These are phyloP conservation scores for Boletus huronensis DNA, from an alignment of 768 basidiomycete genomes.

Conservation along the genomic window DNA sequence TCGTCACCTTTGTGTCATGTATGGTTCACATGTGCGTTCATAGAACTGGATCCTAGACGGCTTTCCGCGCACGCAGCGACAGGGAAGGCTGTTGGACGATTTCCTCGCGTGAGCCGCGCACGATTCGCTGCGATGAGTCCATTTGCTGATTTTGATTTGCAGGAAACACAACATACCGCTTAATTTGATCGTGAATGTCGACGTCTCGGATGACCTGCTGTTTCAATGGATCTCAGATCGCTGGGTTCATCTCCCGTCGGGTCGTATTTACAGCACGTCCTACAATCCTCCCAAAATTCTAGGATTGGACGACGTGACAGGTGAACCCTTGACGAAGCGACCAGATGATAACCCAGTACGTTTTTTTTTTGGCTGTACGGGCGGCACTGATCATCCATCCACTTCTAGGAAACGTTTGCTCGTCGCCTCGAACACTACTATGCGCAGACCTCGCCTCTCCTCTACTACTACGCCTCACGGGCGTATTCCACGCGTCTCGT, in stretches of 20 bases:
- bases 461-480: conserved; percentile 59
- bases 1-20: not conserved
- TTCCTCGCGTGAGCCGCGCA: conserved; percentile 55
- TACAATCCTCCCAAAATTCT: conserved; percentile 79
- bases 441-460: conserved; percentile 70
- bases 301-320: conserved; percentile 81
- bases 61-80: conserved; percentile 82
- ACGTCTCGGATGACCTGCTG: conserved; percentile 80
- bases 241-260: conserved; percentile 82
- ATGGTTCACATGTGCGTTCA: conserved; percentile 7
- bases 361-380: not conserved
- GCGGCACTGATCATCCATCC: conserved; percentile 7
- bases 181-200: conserved; percentile 76
- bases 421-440: conserved; percentile 77
- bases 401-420: conserved; percentile 64
- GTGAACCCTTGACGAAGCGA: conserved; percentile 75
- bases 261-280: conserved; percentile 81
- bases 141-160: not conserved
- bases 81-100: conserved; percentile 70
- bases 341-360: conserved; percentile 85
- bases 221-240: conserved; percentile 79
- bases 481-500: conserved; percentile 45
- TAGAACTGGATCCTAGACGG: conserved; percentile 91
- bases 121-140: not conserved
- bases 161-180: conserved; percentile 64